Conservation (phyloP, 2,329 filamentous ascomycete species). For the Neoascochyta sp. region DNA sequence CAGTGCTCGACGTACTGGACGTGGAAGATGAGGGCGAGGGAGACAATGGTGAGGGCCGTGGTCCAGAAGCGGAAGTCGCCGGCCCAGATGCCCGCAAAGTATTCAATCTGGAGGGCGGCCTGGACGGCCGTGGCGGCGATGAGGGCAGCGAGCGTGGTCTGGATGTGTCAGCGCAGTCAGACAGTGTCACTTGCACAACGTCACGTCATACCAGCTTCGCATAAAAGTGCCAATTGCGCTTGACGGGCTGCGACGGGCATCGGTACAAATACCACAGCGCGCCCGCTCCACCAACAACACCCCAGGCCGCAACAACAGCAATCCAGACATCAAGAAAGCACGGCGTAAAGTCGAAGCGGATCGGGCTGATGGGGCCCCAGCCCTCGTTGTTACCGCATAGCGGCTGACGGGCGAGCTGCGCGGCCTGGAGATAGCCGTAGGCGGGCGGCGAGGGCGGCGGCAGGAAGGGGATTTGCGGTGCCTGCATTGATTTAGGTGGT, state of each 20-base stretch:
- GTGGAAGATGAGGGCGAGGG: conserved; percentile 68
- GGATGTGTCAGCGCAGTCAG: conserved; percentile 6
- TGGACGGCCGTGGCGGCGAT: conserved; percentile 67
- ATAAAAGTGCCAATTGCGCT: conserved; percentile 91
- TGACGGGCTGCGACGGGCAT: conserved; percentile 62
- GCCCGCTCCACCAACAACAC: conserved; percentile 70
- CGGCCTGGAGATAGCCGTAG: conserved; percentile 54
- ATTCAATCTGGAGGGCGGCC: conserved; percentile 70
- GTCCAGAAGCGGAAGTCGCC: conserved; percentile 86
- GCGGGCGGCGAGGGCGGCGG: conserved; percentile 21
- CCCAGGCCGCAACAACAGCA: conserved; percentile 71
- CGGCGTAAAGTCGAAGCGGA: conserved; percentile 90
- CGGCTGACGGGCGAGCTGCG: conserved; percentile 54
- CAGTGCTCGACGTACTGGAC: conserved; percentile 86
- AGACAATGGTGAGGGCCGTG: conserved; percentile 66
- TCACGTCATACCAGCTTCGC: conserved; percentile 67
- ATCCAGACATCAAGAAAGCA: conserved; percentile 96
- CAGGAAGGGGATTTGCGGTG: conserved; percentile 35
- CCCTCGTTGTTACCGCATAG: conserved; percentile 87
- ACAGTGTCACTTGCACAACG: neutral
- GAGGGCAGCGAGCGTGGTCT: conserved; percentile 64
- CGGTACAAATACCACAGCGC: conserved; percentile 77
- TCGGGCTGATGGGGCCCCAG: conserved; percentile 87
- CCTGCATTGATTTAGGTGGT: conserved; percentile 42
- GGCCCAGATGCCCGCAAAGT: conserved; percentile 66